Evolutionary conservation across 108 stramenopile species (phyloP), one percentile per base, ranked within the genome.

Genomic region (Craspedostauros australis): DNA sequence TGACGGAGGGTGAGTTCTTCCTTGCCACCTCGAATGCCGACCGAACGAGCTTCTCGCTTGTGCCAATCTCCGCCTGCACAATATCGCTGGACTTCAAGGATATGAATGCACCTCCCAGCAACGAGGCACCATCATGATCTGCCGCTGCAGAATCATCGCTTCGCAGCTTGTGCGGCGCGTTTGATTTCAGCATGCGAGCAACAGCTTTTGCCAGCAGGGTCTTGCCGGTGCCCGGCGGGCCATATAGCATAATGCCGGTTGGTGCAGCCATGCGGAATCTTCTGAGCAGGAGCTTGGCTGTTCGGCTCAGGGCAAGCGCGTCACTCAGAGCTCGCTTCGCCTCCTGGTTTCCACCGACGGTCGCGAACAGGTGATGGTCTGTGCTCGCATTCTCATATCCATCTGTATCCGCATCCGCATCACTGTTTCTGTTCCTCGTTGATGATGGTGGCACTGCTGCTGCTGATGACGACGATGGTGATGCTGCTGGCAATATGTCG

Each of bases 211-310:
- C 88, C 45, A 90, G 49, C 7, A 90, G 36, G 0, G 88, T 90
- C 54, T 90, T 90, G n/a, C 88, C 88, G n/a, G 77, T 73, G 14
- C 84, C 84, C 5, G 84, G 84, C 42, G 88, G 82, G 1, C 88
- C 88, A 60, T 80, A 91, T 0, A 91, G 57, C 0, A 91, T 48
- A n/a, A 91, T 70, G 22, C 85, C 89, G 8, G 64, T 75, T 2
- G 89, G 89, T 15, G 82, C 50, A 7, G 68, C 49, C 19, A 91
- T 22, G 9, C 83, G 83, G 66, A 86, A 82, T 29, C 26, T 42
- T 1, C 50, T 40, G 11, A 86, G 45, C 24, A 80, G 46, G 0
- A 38, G 40, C 26, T 76, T 51, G 42, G 77, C 82, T 12, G 25
- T 53, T 23, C 72, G 70, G 54, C 84, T 79, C 21, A 86, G 42